Evolutionary conservation across 129 eudicot genomes (phyloP), one percentile per base, ranked within the genome.

Genomic region (Calendula officinalis): DNA sequence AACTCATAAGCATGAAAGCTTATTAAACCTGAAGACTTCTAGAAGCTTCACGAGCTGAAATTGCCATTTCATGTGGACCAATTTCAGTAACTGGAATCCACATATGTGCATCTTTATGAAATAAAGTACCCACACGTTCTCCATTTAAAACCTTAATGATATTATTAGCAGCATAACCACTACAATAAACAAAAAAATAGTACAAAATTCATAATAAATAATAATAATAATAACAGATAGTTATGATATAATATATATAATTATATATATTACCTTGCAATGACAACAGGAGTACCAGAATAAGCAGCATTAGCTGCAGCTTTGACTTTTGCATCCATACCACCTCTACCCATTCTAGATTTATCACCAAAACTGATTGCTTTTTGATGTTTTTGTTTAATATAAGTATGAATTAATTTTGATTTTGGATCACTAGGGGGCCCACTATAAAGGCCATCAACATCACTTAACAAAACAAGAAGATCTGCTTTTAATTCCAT

Each of bases 301-400:
- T 80, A 78, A 54, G 98, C 94, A 13, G 98, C 96, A 56, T 78
- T 72, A 16, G 65, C 62, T 33, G 98, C 96, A 68, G 96, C 96
- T 70, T 87, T 91, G 27, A 91, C 98, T 83, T 91, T 91, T 37
- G 98, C 98, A 71, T 75, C 73, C 98, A 91, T 91, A 12, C 98
- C 98, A 41, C 98, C 98, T 80, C 96, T 71, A 48, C 98, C 98
- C 81, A 87, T 81, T 70, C 98, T 80, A 6, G 98, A 91, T 76
- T 91, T 91, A 12, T 91, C 98, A 27, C 96, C 98, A 76, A 84
- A 91, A n/a, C 90, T 77, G 54, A 91, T 82, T 3, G 60, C 71
- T 49, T 83, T 80, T 66, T 87, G 77, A 76, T 87, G 94, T 55
- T 71, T 82, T 76, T 91, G 86, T 67, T 81, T 91, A 16, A 84